Base-by-base conservation (phyloP, 805 yeast genomes). In the Kluyveromyces aestuarii region DNA sequence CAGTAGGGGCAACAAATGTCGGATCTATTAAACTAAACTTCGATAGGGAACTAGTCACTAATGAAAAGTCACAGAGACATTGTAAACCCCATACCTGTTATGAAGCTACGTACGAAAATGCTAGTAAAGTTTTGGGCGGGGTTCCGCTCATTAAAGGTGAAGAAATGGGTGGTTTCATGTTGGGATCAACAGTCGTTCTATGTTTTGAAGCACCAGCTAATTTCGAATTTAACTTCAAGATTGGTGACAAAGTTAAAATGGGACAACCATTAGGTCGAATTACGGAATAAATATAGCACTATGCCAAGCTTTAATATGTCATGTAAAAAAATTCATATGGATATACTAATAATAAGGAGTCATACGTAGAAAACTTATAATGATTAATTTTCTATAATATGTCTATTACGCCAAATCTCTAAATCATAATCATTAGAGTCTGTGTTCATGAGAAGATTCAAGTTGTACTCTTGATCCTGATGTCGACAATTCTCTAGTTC, bases 1-100 rank as follows among this genome's bases (percentile, higher is more conserved):
- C 99, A 0, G 99, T 93, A 11, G 99, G 99, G 13, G 99, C 99
- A 21, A 93, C 99, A 2, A 93, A 93, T 68, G 99, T 93, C 30
- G 99, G 99, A 6, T 84, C 95, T 59, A 93, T 93, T 55, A 82
- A 84, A 50, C 76, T 93, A 55, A 88, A 90, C 62, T 93, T 93
- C 60, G 99, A 93, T 68, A 83, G 84, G 68, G 90, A 87, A 60
- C 76, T 93, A 60, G 77, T 83, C 37, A 93, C 99, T 13, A 93
- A 93, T 65, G 82, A 80, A 33, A 74, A 76, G 41, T 81, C 60
- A 45, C 50, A 54, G 39, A 52, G 51, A 61, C 72, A 71, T 58
- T 72, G 77, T 40, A 77, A 75, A 61, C 85, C 86, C 58, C 81
- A 85, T 52, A 84, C 95, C 0, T 91, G 96, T 55, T 90, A 88